phyloP scores from a whole-genome alignment of 192 early-diverging fungal genomes.

The Mortierella claussenii region DNA sequence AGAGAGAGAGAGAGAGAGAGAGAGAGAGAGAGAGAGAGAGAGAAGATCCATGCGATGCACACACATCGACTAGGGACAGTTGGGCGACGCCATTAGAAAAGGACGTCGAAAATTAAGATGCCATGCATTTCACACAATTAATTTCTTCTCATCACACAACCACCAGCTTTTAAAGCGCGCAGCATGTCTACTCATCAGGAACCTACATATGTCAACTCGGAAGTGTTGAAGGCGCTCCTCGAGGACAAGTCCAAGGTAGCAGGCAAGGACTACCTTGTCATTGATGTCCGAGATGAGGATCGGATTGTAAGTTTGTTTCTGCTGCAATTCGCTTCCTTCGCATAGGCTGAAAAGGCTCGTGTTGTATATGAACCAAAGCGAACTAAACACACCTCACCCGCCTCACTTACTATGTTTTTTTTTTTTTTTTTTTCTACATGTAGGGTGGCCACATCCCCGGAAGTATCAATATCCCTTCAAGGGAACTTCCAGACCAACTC shows the following conservation, averaged over 20 bases:
- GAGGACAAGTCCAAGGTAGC: constrained; percentile 65
- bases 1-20: too few species aligned
- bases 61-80: too few species aligned
- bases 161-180: neutral
- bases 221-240: constrained; percentile 65
- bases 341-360: too few species aligned
- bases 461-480: constrained; percentile 78
- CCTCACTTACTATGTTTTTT: too few species aligned
- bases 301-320: constrained; percentile 58
- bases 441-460: constrained; percentile 85
- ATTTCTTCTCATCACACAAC: neutral
- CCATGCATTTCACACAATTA: neutral
- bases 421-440: too few species aligned
- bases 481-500: constrained; percentile 62
- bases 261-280: constrained; percentile 75
- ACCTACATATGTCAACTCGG: constrained; percentile 53
- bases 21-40: too few species aligned
- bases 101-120: neutral
- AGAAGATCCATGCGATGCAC: too few species aligned
- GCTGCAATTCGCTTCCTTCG: too few species aligned
- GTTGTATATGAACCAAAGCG: too few species aligned
- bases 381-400: too few species aligned
- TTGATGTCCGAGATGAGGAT: constrained; percentile 79
- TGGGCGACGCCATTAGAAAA: too few species aligned
- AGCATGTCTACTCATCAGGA: constrained; percentile 20